Base-by-base conservation (phyloP, 306 rosid species). In the Gleditsia sinensis region DNA sequence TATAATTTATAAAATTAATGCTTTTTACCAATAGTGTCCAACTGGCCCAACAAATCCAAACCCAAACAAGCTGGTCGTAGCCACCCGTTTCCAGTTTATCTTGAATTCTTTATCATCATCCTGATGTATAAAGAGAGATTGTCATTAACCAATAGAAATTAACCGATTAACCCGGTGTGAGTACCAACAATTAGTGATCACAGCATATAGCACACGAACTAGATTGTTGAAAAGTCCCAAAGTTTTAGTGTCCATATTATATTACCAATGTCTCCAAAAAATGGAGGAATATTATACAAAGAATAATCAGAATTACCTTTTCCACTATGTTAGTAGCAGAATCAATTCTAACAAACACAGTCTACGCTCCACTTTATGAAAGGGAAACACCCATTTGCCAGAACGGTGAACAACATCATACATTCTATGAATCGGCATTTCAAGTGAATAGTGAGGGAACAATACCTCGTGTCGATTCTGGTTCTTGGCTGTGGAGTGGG, bases 31-130 rank as follows among this genome's bases (percentile, higher is more conserved):
- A 79, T n/a, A 83, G 80, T 86, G 90, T 32, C 90, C 90, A 19
- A 86, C 86, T 49, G 90, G 90, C 12, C 90, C 90, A 69, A 86
- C 88, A 81, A 86, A 86, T 64, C 79, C 88, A 51, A 86, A 69
- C 39, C 90, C 90, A 59, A 83, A 86, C 79, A 86, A 81, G 78
- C 86, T 78, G 76, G 88, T 86, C 0, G 86, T 59, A 68, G 86
- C 79, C 83, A 86, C 88, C 43, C 90, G 84, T 83, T 25, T 83
- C 90, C 90, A 86, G 82, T 86, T 78, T 74, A 86, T 74, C 73
- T 83, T 86, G 37, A 75, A 73, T 53, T 86, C 77, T 59, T 54
- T 81, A 3, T 66, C 46, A 61, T 76, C 79, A 76, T 69, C 90
- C 88, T 83, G 75, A 5, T 46, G 36, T 6, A 59, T 59, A 39